Evolutionary conservation across 2,329 filamentous ascomycete genomes (phyloP).

Genomic region (Colletotrichum sp.): DNA sequence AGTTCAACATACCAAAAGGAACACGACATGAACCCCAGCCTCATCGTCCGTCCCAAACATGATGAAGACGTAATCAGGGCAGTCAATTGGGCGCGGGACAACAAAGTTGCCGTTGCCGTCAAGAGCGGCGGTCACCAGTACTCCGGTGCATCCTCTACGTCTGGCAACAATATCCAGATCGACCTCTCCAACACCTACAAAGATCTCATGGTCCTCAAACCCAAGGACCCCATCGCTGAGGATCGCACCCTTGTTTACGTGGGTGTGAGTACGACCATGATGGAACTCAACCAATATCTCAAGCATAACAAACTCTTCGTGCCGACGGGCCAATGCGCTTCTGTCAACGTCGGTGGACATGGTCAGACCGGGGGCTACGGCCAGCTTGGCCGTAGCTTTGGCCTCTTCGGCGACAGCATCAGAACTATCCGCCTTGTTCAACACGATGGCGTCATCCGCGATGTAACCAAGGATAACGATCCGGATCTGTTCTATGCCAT

Average conservation of each 20-base stretch:
- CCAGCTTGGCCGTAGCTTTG: constrained; percentile 52
- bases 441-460: constrained; percentile 47
- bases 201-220: constrained; percentile 30
- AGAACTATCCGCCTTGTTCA: constrained; percentile 52
- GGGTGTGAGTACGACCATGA: constrained; percentile 45
- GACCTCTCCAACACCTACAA: constrained; percentile 46
- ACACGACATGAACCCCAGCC: constrained; percentile 45
- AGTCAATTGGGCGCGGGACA: constrained; percentile 43
- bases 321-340: constrained; percentile 49
- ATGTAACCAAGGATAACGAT: constrained; percentile 52
- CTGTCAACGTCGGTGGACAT: constrained; percentile 51
- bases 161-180: constrained; percentile 48
- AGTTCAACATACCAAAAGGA: constrained; percentile 44
- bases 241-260: constrained; percentile 39
- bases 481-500: constrained; percentile 65
- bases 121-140: constrained; percentile 55
- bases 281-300: constrained; percentile 47
- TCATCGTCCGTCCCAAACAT: constrained; percentile 47
- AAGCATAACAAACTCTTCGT: constrained; percentile 45
- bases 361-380: constrained; percentile 54
- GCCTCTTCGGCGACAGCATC: constrained; percentile 59
- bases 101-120: constrained; percentile 47
- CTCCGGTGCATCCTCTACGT: constrained; percentile 51
- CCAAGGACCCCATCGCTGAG: constrained; percentile 34
- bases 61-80: constrained; percentile 45